Base-by-base conservation (phyloP, 2,329 filamentous ascomycete species). In the Sporothrix phasma region DNA sequence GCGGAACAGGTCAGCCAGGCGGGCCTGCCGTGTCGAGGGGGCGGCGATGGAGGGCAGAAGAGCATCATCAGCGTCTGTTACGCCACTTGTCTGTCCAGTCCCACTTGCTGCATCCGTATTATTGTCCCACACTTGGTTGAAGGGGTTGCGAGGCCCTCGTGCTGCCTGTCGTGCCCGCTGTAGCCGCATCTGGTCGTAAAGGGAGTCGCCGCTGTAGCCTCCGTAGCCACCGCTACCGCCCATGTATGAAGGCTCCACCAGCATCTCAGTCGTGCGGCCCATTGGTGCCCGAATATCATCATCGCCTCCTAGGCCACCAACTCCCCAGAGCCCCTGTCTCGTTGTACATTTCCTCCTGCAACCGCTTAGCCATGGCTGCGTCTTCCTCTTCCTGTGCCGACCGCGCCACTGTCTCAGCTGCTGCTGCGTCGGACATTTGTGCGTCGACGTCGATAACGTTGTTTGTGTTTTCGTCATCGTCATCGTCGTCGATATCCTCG, bases 281-380 rank as follows among this genome's bases (percentile, higher is more conserved):
- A 99, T 95, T 8, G 94, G 94, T 56, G 94, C 94, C 71, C 94
- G 83, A 63, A 99, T 87, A 53, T 81, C 88, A 69, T 87, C 87
- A 43, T 78, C 72, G 24, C 37, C 47, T 0, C 45, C 45, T 2
- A 24, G 53, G 3, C 31, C 26, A 3, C 41, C 51, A 15, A 37
- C n/a, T 2, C 22, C 61, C 24, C 54, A 37, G 37, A 26, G 54
- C 10, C 3, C 8, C 34, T 11, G 45, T 31, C 66, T 77, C 77
- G 26, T 74, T 74, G 70, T 97, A 97, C 72, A 96, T 83, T 75
- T 99, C 92, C 72, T 99, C 89, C 74, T 99, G 94, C 66, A 99
- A 75, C 64, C 90, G 85, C 74, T 92, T 85, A 6, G 94, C 94
- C 86, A 97, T 93, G 49, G 90, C 92, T 61, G 91, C 92, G 71